A percentile compares a stretch with the other conserved stretches of the same genome.
phyloP scores from a whole-genome alignment of 441 rosid genomes.

The Erodium texanum region DNA sequence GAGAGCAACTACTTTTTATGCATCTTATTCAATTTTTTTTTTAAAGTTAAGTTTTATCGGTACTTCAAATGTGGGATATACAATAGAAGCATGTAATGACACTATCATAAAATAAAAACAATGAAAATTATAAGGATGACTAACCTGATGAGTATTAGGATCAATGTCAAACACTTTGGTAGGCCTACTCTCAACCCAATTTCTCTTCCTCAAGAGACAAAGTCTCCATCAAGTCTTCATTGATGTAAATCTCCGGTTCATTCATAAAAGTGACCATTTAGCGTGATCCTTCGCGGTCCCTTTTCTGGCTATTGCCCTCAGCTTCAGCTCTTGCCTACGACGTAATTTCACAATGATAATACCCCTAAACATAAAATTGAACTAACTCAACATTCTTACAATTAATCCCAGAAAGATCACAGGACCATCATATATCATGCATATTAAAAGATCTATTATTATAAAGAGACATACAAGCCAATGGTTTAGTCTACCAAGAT shows the following conservation, averaged over 20 bases:
- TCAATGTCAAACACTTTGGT: constrained; percentile 73
- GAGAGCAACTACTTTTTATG: no score
- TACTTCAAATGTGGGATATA: no score
- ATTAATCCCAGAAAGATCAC: neutral
- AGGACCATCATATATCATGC: no score
- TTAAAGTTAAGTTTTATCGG: no score
- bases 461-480: neutral
- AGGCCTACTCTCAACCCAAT: constrained; percentile 79
- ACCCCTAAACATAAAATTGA: constrained; percentile 40
- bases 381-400: neutral
- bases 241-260: constrained; percentile 79
- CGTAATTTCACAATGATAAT: constrained; percentile 78
- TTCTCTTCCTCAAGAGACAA: constrained; percentile 60
- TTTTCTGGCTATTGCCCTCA: constrained; percentile 84
- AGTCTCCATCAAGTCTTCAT: constrained; percentile 77
- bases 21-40: no score
- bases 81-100: no score
- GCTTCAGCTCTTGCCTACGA: constrained; percentile 71
- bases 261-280: constrained; percentile 93
- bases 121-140: neutral
- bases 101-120: neutral
- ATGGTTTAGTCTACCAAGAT: no score
- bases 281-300: constrained; percentile 97
- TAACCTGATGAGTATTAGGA: constrained; percentile 54
- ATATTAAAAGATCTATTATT: no score